These are phyloP conservation scores for Fraxinus excelsior DNA, from an alignment of 257 asterid genomes.

Conservation along the genomic window DNA sequence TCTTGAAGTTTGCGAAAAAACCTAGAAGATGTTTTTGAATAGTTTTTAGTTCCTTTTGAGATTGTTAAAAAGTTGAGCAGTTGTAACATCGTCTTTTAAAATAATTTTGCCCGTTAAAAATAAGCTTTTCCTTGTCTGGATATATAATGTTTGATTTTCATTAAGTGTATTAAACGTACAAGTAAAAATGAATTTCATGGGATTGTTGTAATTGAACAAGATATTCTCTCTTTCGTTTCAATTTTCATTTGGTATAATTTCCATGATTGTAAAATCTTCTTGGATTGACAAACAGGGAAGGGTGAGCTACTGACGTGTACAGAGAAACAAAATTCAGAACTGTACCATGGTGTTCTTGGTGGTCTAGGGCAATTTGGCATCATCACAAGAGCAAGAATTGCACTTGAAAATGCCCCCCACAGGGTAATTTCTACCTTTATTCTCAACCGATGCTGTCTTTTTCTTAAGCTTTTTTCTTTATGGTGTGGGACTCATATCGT, in stretches of 20 bases:
- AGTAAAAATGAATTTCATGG: neutral
- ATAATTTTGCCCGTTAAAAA: constrained; percentile 17
- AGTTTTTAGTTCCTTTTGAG: neutral
- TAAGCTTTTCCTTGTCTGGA: constrained; percentile 19
- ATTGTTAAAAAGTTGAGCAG: neutral
- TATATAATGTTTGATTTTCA: too few relatives aligned
- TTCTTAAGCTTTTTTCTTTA: neutral
- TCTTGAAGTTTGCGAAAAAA: neutral
- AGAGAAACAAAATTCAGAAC: constrained; percentile 47
- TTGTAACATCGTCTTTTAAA: constrained; percentile 2
- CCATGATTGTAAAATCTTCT: constrained; percentile 3
- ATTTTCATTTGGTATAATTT: neutral
- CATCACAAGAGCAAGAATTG: constrained; percentile 78
- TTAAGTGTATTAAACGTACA: too few relatives aligned
- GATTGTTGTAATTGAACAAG: neutral
- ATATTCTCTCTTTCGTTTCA: neutral
- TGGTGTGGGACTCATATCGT: constrained; percentile 27
- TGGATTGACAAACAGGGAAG: constrained; percentile 51
- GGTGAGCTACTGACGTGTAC: constrained; percentile 75
- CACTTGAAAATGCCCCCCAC: constrained; percentile 74
- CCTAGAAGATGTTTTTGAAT: neutral
- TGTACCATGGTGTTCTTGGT: constrained; percentile 75
- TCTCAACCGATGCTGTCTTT: constrained; percentile 12
- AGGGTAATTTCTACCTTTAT: constrained; percentile 38
- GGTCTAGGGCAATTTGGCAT: constrained; percentile 88